A percentile compares a stretch with the other conserved stretches of the same genome.
Evolutionary conservation across 2,329 filamentous ascomycete species (phyloP).

Genomic region (Berkeleyomyces rouxiae): DNA sequence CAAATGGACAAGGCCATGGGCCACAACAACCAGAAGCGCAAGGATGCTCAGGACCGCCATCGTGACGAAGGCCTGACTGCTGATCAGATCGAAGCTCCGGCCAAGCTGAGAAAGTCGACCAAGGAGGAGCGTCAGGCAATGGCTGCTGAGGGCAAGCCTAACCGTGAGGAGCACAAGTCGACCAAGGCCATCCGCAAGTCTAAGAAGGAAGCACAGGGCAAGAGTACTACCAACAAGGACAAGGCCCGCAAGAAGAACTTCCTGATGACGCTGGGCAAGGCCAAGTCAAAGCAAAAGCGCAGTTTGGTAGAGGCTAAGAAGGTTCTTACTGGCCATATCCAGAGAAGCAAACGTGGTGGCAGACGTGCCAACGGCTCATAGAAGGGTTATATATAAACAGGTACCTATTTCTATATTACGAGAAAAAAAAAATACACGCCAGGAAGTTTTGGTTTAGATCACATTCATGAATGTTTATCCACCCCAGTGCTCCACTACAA

Average conservation of each 20-base stretch:
- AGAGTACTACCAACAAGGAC: constrained; percentile 94
- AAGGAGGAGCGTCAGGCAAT: constrained; percentile 79
- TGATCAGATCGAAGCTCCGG: constrained; percentile 77
- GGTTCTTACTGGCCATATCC: constrained; percentile 64
- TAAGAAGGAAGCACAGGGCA: constrained; percentile 76
- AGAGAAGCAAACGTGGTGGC: constrained; percentile 70
- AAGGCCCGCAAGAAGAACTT: constrained; percentile 98
- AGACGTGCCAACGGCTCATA: constrained; percentile 51
- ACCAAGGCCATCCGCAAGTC: constrained; percentile 71
- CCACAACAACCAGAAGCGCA: constrained; percentile 26
- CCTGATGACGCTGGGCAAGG: constrained; percentile 93
- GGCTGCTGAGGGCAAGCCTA: constrained; percentile 66
- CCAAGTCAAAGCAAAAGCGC: constrained; percentile 86
- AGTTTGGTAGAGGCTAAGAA: constrained; percentile 75
- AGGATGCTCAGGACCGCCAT: constrained; percentile 42
- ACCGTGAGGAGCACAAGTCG: constrained; percentile 65
- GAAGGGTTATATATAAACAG: background rate
- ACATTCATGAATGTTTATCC: no score
- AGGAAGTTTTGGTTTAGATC: no score
- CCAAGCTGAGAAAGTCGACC: constrained; percentile 63
- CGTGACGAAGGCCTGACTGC: constrained; percentile 80
- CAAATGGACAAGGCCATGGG: constrained; percentile 49
- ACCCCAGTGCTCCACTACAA: no score
- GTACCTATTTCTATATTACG: background rate
- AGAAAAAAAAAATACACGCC: background rate